Conservation (phyloP, 2,329 filamentous ascomycete genomes). For the Colletotrichum plurivorum region DNA sequence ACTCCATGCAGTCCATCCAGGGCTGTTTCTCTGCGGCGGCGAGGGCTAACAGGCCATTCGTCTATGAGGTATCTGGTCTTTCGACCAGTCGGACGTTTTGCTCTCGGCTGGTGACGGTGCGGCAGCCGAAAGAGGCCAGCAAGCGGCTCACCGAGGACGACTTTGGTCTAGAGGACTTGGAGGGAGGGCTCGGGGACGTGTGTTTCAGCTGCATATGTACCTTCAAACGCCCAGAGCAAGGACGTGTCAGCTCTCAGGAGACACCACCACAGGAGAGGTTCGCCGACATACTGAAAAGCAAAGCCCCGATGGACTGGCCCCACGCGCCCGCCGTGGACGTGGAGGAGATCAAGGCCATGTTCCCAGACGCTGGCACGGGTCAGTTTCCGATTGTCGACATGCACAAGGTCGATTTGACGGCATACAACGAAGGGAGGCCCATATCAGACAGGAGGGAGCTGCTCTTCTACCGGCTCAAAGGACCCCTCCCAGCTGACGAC, state of each 20-base stretch:
- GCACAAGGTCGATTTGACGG: slow-evolving; percentile 67
- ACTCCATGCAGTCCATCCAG: slow-evolving; percentile 62
- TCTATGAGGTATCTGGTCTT: slow-evolving; percentile 64
- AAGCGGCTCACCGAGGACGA: slow-evolving; percentile 18
- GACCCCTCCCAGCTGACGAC: slow-evolving; percentile 56
- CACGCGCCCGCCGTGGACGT: slow-evolving; percentile 63
- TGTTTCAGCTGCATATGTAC: slow-evolving; percentile 68
- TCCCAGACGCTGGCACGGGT: slow-evolving; percentile 56
- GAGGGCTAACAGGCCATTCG: slow-evolving; percentile 63
- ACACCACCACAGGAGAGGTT: slow-evolving; percentile 59
- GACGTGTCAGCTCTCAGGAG: slow-evolving; percentile 56
- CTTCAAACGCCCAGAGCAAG: slow-evolving; percentile 60
- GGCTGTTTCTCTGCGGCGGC: slow-evolving; percentile 68
- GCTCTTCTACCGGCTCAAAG: slow-evolving; percentile 63
- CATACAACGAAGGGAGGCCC: slow-evolving; percentile 58
- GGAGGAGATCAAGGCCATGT: slow-evolving; percentile 52
- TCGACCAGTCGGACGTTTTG: slow-evolving; percentile 63
- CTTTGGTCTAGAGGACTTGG: slow-evolving; percentile 51
- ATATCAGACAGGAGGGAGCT: slow-evolving; percentile 63
- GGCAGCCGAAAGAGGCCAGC: slow-evolving; percentile 45
- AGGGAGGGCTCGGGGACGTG: slow-evolving; percentile 55
- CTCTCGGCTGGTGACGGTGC: slow-evolving; percentile 63
- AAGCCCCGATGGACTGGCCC: slow-evolving; percentile 58
- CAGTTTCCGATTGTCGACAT: slow-evolving; percentile 66
- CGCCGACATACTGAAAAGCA: slow-evolving; percentile 54